Evolutionary conservation across 2,329 filamentous ascomycete species (phyloP).

Genomic region (Podosphaera xanthii): DNA sequence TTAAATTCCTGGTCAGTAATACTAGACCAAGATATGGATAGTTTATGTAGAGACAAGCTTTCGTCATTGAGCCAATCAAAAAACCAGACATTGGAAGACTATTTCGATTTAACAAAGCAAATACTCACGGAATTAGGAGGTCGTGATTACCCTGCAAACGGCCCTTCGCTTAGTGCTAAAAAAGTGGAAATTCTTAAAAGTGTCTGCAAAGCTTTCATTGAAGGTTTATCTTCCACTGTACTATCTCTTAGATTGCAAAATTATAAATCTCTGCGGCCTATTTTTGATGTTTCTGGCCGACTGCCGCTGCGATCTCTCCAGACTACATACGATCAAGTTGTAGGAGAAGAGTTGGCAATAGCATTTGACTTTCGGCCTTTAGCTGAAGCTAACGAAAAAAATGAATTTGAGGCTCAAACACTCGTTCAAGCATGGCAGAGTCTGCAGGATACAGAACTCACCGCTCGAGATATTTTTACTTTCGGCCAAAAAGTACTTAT

Average conservation of each 20-base stretch:
- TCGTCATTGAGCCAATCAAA: slow-evolving; percentile 12
- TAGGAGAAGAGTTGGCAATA: slow-evolving; percentile 31
- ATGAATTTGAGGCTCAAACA: slow-evolving; percentile 18
- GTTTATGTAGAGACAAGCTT: slow-evolving; percentile 4
- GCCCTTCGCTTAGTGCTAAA: slow-evolving; percentile 8
- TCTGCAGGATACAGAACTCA: slow-evolving; percentile 16
- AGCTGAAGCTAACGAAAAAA: slow-evolving; percentile 17
- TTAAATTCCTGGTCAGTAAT: slow-evolving; percentile 11
- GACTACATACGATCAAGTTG: slow-evolving; percentile 29
- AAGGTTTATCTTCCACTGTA: slow-evolving; percentile 25
- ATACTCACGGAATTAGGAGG: slow-evolving; percentile 12
- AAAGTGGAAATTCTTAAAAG: slow-evolving; percentile 28
- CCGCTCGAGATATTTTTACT: slow-evolving; percentile 21
- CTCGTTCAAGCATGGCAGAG: slow-evolving; percentile 24
- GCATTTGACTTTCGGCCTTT: slow-evolving; percentile 21
- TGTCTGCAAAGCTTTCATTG: slow-evolving; percentile 29
- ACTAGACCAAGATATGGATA: not conserved
- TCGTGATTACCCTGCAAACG: slow-evolving; percentile 10
- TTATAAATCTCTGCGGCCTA: slow-evolving; percentile 24
- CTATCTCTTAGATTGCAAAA: slow-evolving; percentile 23
- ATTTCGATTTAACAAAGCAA: slow-evolving; percentile 14
- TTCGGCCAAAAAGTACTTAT: slow-evolving; percentile 31
- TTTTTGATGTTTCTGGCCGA: slow-evolving; percentile 13
- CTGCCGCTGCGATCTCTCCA: slow-evolving; percentile 23
- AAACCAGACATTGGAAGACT: slow-evolving; percentile 13